Evolutionary conservation across 148 eudicot genomes (phyloP), one percentile per base, ranked within the genome.

Genomic region (Fallopia convolvulus): DNA sequence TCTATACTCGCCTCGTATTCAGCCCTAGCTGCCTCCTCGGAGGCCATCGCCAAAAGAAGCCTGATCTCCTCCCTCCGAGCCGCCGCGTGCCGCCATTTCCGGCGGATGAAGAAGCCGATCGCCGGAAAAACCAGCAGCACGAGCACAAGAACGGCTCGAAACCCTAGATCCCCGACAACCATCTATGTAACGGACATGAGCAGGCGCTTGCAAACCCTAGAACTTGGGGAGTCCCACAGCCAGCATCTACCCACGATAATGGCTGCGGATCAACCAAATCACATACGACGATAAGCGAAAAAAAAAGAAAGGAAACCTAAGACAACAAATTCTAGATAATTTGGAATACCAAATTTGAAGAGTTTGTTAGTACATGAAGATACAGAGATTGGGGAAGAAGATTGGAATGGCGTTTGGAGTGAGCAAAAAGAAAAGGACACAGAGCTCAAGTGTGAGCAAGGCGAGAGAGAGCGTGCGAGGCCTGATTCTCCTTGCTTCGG

Each of bases 11-110:
- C 89, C 79, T 94, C 95, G n/a, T 80, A 70, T 86, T 93, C 93
- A 32, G 83, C 95, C 80, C 87, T 79, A 77, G 87, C 93, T 3
- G 90, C 86, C 79, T 91, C 97, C 80, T 91, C 89, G 41, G 89
- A 76, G 0, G 92, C 94, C 77, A 85, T 75, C 56, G 82, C 88
- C 83, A 90, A 78, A 14, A 88, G 86, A 75, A 97, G 79, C 78
- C 70, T 86, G 79, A 93, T 85, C 89, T 93, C 98, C 85, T 88
- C 89, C 58, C 52, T 77, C 75, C 91, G 80, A 11, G 85, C 94
- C 66, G 74, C 87, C 48, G 82, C 85, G 7, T 76, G 47, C 79
- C 88, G 76, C 98, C 97, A 90, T 89, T 89, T 91, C 41, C 91
- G 83, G 26, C 91, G 86, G 76, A 90, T 33, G 26, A 91, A 71